A percentile compares a stretch with the other conserved stretches of the same genome.
Evolutionary conservation across 139 green algal genomes (phyloP).

Genomic region (Monoraphidium neglectum): DNA sequence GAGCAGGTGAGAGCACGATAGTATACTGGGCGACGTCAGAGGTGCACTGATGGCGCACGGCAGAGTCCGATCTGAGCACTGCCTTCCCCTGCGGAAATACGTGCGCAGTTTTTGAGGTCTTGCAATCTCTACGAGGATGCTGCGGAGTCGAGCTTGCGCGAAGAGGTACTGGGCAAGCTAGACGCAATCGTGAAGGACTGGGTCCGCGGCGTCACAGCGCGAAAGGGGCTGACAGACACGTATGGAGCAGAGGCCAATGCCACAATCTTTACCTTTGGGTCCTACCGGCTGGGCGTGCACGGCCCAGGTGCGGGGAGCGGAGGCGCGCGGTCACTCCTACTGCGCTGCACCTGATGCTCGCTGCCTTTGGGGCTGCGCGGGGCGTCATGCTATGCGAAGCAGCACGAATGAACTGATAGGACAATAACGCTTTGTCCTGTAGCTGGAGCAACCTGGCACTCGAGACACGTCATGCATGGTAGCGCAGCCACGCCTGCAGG

Average conservation of each 20-base stretch:
- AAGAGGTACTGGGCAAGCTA: slow-evolving; percentile 66
- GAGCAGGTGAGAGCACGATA: slow-evolving; percentile 34
- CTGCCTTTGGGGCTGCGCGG: background rate
- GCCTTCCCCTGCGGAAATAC: background rate
- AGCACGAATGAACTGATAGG: too few species aligned
- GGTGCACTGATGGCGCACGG: background rate
- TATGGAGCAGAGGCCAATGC: slow-evolving; percentile 73
- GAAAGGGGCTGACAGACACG: slow-evolving; percentile 41
- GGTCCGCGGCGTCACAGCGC: slow-evolving; percentile 54
- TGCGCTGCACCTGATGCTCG: background rate
- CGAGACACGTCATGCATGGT: too few species aligned
- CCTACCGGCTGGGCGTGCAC: slow-evolving; percentile 94
- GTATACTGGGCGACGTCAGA: too few species aligned
- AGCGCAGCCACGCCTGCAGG: too few species aligned
- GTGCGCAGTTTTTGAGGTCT: slow-evolving; percentile 49
- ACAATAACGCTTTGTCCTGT: too few species aligned
- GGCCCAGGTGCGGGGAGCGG: slow-evolving; percentile 65
- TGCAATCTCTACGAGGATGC: slow-evolving; percentile 62
- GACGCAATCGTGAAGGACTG: slow-evolving; percentile 71
- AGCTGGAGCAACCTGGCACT: too few species aligned
- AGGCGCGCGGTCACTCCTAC: too few species aligned
- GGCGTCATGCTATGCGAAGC: background rate
- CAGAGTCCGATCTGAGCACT: background rate
- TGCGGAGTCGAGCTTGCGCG: slow-evolving; percentile 51
- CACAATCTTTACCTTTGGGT: slow-evolving; percentile 95